phyloP scores from a whole-genome alignment of 345 rosid species.

The Brassica rapa region DNA sequence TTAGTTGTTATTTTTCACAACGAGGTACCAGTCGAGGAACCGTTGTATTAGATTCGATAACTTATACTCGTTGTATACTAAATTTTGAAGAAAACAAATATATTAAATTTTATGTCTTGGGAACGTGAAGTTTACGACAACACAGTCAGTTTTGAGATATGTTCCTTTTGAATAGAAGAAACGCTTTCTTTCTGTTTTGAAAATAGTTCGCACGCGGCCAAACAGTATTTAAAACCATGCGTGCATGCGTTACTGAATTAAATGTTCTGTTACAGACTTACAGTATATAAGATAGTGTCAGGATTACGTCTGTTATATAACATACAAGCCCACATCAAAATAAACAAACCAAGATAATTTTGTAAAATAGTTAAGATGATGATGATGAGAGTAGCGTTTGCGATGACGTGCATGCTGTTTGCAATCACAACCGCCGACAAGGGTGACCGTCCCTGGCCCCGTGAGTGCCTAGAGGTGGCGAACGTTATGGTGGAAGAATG shows the following conservation, averaged over 20 bases:
- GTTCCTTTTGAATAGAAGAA: slow-evolving; percentile 2
- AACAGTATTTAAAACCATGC: slow-evolving; percentile 5
- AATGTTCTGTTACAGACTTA: slow-evolving; percentile 5
- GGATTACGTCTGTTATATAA: neutral
- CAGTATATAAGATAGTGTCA: neutral
- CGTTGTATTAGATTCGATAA: too few species aligned
- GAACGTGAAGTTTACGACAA: neutral
- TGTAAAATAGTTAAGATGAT: neutral
- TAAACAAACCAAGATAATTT: neutral
- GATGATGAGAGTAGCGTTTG: slow-evolving; percentile 17
- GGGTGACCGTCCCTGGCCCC: slow-evolving; percentile 32
- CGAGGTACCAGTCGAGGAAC: too few species aligned
- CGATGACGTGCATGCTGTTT: slow-evolving; percentile 12
- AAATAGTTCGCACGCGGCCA: neutral
- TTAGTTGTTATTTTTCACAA: neutral
- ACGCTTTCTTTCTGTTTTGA: neutral
- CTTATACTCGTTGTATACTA: too few species aligned
- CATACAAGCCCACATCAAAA: neutral
- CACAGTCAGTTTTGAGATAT: neutral
- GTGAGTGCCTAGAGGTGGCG: slow-evolving; percentile 30
- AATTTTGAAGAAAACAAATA: neutral
- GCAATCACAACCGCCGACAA: neutral
- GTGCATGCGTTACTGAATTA: slow-evolving; percentile 25
- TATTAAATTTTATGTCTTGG: neutral
- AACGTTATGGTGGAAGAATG: slow-evolving; percentile 25